A percentile compares a stretch with the other conserved stretches of the same genome.
Conservation (phyloP, 305 asterid species). For the Ajuga reptans region DNA sequence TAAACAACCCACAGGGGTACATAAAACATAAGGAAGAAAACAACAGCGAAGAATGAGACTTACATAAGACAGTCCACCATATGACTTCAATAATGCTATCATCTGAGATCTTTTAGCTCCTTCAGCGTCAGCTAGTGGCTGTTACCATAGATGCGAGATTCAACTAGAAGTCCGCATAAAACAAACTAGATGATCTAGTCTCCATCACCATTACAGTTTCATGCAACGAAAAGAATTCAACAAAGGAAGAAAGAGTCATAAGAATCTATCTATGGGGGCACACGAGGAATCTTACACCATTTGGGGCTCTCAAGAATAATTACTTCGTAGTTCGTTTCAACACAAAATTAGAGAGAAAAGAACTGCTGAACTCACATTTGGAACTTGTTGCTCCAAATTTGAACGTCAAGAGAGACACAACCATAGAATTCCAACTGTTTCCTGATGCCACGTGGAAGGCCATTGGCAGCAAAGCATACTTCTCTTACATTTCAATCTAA, state of each 20-base stretch:
- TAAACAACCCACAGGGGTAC: background rate
- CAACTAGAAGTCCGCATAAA: background rate
- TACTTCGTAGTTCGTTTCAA: too few relatives aligned
- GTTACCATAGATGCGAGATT: conserved; percentile 28
- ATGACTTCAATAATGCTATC: conserved; percentile 62
- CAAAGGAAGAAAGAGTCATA: background rate
- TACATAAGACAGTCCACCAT: conserved; percentile 85
- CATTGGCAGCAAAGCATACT: too few relatives aligned
- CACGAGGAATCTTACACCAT: background rate
- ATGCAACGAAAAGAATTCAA: background rate
- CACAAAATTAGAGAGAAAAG: too few relatives aligned
- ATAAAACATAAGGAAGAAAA: background rate
- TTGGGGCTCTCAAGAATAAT: background rate
- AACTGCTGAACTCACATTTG: too few relatives aligned
- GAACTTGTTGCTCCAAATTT: too few relatives aligned
- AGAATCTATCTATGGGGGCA: background rate
- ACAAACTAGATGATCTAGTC: background rate
- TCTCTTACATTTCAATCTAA: too few relatives aligned
- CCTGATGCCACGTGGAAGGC: too few relatives aligned
- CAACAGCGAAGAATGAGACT: conserved; percentile 26
- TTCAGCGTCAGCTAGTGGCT: conserved; percentile 99
- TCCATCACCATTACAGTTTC: background rate
- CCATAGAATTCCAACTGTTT: too few relatives aligned
- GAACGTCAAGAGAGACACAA: too few relatives aligned
- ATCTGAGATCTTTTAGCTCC: conserved; percentile 64